phyloP scores from a whole-genome alignment of 2,329 filamentous ascomycete genomes.

The Hypoxylon sp. region DNA sequence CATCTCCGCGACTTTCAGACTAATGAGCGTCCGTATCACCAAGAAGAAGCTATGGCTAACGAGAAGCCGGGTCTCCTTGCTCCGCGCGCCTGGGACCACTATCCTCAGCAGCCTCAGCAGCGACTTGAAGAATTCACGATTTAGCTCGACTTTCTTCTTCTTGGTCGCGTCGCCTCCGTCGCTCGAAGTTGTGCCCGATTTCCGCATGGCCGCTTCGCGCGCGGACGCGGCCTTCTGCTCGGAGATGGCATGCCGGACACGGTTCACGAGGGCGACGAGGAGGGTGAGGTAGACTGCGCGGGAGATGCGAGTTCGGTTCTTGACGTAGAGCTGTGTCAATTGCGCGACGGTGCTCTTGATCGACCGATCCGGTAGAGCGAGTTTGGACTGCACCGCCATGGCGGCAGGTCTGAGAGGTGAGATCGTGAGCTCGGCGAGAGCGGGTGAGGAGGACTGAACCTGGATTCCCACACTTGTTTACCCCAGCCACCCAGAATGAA shows the following conservation, averaged over 20 bases:
- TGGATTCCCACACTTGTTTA: conserved; percentile 37
- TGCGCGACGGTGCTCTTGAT: conserved; percentile 74
- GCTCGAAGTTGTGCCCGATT: conserved; percentile 64
- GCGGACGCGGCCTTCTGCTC: conserved; percentile 89
- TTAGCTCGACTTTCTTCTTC: conserved; percentile 85
- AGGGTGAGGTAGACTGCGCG: conserved; percentile 86
- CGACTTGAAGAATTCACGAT: conserved; percentile 83
- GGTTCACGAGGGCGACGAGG: conserved; percentile 83
- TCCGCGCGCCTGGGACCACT: conserved; percentile 89
- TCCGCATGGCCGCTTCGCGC: conserved; percentile 71
- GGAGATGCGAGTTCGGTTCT: conserved; percentile 84
- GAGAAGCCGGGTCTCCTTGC: conserved; percentile 86
- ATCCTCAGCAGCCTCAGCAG: conserved; percentile 84
- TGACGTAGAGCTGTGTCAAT: conserved; percentile 79
- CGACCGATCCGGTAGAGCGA: conserved; percentile 72
- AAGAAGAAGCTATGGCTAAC: conserved; percentile 94
- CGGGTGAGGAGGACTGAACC: conserved; percentile 7
- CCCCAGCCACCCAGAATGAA: conserved; percentile 19
- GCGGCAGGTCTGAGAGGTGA: conserved; percentile 31
- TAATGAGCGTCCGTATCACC: conserved; percentile 90
- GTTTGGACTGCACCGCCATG: conserved; percentile 84
- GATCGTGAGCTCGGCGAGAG: conserved; percentile 8
- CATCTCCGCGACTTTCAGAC: conserved; percentile 94
- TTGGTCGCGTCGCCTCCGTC: conserved; percentile 50
- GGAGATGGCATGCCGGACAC: conserved; percentile 89